These are phyloP conservation scores for Terfezia boudieri DNA, from an alignment of 495 filamentous ascomycete genomes.

Conservation along the genomic window DNA sequence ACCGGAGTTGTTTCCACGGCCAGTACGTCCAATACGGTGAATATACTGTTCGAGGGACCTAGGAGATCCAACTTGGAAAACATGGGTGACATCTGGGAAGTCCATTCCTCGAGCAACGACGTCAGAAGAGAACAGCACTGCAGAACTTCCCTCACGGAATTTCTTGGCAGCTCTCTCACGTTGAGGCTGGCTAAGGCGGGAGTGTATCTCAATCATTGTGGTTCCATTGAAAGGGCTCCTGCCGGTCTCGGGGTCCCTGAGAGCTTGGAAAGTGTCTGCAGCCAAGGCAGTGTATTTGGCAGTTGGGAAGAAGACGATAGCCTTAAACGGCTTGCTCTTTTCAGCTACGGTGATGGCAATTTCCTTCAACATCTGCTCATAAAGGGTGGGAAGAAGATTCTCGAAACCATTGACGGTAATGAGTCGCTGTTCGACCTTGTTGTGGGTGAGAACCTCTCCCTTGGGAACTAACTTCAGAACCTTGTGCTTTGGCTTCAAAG, in stretches of 20 bases:
- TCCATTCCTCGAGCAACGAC: conserved; percentile 94
- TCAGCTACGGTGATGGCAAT: conserved; percentile 6
- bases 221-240: conserved; percentile 16
- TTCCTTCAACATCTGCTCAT: conserved; percentile 35
- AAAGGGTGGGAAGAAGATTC: conserved; percentile 50
- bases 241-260: conserved; percentile 20
- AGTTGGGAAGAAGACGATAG: conserved; percentile 70
- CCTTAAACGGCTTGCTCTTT: conserved; percentile 53
- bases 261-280: conserved; percentile 32
- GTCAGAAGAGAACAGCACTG: conserved; percentile 74
- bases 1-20: conserved; percentile 49
- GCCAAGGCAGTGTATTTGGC: conserved; percentile 50
- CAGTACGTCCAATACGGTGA: conserved; percentile 61
- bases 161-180: conserved; percentile 43
- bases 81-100: conserved; percentile 79
- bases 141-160: conserved; percentile 43
- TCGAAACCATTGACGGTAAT: conserved; percentile 42
- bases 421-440: conserved; percentile 55
- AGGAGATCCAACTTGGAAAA: conserved; percentile 64
- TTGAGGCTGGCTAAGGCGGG: conserved; percentile 42
- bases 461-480: conserved; percentile 63
- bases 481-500: conserved; percentile 51
- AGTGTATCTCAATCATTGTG: conserved; percentile 49
- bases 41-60: conserved; percentile 58
- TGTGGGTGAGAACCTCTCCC: conserved; percentile 65